Conservation (phyloP, 345 rosid genomes). For the thale cress (Arabidopsis thaliana) region DNA sequence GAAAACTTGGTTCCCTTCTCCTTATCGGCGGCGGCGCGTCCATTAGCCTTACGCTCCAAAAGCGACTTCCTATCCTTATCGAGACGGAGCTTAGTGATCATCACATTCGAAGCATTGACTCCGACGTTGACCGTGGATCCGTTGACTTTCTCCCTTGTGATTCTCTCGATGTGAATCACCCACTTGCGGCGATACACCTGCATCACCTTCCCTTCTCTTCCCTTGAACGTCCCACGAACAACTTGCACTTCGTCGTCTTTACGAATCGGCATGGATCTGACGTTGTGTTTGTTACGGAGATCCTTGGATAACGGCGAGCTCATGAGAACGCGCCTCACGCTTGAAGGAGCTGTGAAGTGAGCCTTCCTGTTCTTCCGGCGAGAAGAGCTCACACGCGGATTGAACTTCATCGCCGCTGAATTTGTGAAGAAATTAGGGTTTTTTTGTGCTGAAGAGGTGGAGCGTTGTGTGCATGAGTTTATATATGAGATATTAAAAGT, state of each 20-base stretch:
- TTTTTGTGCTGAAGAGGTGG: neutral
- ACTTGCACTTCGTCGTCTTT: conserved; percentile 78
- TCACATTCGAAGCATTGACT: conserved; percentile 63
- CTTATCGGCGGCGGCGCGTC: conserved; percentile 70
- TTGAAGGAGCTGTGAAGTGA: conserved; percentile 71
- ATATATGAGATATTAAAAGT: neutral
- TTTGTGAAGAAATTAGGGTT: conserved; percentile 29
- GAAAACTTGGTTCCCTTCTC: conserved; percentile 76
- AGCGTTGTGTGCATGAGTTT: neutral
- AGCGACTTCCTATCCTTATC: conserved; percentile 71
- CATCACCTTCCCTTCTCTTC: conserved; percentile 75
- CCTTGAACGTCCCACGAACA: conserved; percentile 71
- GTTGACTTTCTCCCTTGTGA: conserved; percentile 75
- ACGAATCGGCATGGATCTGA: conserved; percentile 69
- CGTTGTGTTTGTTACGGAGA: conserved; percentile 70
- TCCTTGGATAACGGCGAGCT: conserved; percentile 67
- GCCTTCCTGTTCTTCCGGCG: conserved; percentile 81
- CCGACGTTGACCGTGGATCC: conserved; percentile 80
- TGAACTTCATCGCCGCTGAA: conserved; percentile 60
- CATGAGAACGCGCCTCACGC: conserved; percentile 69
- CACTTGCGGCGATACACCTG: conserved; percentile 74
- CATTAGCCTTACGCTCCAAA: conserved; percentile 73
- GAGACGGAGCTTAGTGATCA: conserved; percentile 66
- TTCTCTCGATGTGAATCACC: conserved; percentile 79
- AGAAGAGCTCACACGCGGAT: conserved; percentile 65